Evolutionary conservation across 176 grass and related monocot genomes (phyloP).

Genomic region (Miscanthus lutarioriparius): DNA sequence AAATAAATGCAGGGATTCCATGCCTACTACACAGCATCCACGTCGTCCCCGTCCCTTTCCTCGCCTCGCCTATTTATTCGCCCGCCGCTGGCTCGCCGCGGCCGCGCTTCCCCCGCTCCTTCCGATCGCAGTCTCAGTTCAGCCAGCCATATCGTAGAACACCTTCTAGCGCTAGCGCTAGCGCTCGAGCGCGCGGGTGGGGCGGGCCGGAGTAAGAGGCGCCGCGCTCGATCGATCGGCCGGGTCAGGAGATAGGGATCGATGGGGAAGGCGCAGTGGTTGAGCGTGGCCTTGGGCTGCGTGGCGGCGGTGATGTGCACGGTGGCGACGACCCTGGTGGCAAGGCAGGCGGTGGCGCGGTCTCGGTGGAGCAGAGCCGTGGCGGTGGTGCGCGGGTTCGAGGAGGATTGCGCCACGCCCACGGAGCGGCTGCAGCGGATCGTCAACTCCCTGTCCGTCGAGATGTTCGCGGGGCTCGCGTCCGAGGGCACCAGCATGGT

Average conservation of each 20-base stretch:
- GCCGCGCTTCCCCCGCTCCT: neutral
- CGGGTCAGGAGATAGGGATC: neutral
- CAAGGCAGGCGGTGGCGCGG: slow-evolving; percentile 37
- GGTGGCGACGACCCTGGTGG: slow-evolving; percentile 43
- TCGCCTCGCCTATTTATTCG: slow-evolving; percentile 26
- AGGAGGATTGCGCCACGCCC: slow-evolving; percentile 62
- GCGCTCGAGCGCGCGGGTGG: neutral
- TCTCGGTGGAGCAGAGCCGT: slow-evolving; percentile 48
- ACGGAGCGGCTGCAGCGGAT: slow-evolving; percentile 54
- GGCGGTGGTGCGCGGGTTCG: slow-evolving; percentile 49
- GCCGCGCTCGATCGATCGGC: neutral
- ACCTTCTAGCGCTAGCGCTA: neutral
- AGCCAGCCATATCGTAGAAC: neutral
- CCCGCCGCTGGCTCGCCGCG: slow-evolving; percentile 2
- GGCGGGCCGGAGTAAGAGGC: neutral
- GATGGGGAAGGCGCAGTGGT: slow-evolving; percentile 42
- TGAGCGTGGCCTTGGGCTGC: slow-evolving; percentile 43
- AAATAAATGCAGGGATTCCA: neutral
- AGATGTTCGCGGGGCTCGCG: slow-evolving; percentile 75
- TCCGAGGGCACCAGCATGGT: slow-evolving; percentile 69
- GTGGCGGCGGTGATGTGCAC: slow-evolving; percentile 48
- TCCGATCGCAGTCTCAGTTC: neutral
- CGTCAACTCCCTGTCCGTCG: slow-evolving; percentile 59
- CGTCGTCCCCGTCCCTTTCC: neutral
- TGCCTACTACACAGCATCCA: neutral